Evolutionary conservation across 352 stramenopile species (phyloP).

Genomic region (Pilasporangium apinafurcum): DNA sequence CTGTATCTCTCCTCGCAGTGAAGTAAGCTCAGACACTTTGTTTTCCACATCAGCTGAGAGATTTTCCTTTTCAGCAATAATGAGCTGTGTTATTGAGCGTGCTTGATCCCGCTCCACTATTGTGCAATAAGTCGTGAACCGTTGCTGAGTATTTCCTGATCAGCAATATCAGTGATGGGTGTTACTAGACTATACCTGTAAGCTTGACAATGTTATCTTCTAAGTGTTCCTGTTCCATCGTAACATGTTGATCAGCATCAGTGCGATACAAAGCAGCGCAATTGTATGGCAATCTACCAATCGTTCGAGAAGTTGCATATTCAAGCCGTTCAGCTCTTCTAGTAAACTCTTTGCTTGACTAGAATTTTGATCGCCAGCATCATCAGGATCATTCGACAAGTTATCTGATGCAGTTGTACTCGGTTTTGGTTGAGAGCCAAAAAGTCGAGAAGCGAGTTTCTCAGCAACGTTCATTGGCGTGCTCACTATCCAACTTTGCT

Average conservation of each 20-base stretch:
- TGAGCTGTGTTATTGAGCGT: slow-evolving; percentile 55
- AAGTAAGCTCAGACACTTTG: slow-evolving; percentile 44
- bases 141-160: too few species aligned
- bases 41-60: slow-evolving; percentile 25
- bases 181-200: slow-evolving; percentile 18
- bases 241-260: background rate
- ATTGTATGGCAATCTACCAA: slow-evolving; percentile 28
- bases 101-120: slow-evolving; percentile 71
- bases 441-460: slow-evolving; percentile 57
- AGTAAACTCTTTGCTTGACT: slow-evolving; percentile 65
- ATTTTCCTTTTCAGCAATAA: slow-evolving; percentile 64
- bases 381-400: background rate
- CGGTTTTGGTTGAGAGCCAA: slow-evolving; percentile 35
- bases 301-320: slow-evolving; percentile 78
- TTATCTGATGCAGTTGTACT: background rate
- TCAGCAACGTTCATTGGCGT: slow-evolving; percentile 56
- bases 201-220: slow-evolving; percentile 65
- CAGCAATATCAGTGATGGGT: too few species aligned
- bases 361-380: slow-evolving; percentile 8
- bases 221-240: slow-evolving; percentile 41
- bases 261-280: background rate
- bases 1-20: slow-evolving; percentile 45
- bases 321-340: slow-evolving; percentile 78
- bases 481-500: slow-evolving; percentile 61
- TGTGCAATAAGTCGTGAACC: too few species aligned